Base-by-base conservation (phyloP, 257 asterid species). In the Nicotiana paniculata region DNA sequence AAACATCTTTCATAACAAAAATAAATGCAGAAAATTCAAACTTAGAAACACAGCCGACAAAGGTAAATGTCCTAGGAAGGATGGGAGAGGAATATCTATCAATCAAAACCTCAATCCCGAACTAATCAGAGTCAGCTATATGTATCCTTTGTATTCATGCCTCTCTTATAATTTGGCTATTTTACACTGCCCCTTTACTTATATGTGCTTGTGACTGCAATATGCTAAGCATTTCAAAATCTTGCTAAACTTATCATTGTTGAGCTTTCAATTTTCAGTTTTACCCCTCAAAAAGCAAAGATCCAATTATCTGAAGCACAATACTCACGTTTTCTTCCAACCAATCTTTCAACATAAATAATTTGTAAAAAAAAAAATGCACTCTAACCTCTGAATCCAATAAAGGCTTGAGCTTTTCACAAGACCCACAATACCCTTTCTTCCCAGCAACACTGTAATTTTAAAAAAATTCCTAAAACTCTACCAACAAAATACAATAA, bases 371-470 rank as follows among this genome's bases (percentile, higher is more conserved):
- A 8, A 70, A 53, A 37, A 26, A 17, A 26, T 51, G 80, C 46
- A 78, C 85, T 75, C 77, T 61, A 87, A 48, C 82, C 77, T 62
- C 79, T 62, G 74, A 87, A 80, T 68, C 18, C 85, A 88, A 82
- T 32, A 75, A 83, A 83, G 70, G 32, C n/a, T 54, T 81, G 17
- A 88, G 28, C 82, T 85, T 85, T 18, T 81, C n/a, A 61, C 66
- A 61, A 61, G 2, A 1, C 66, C 32, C 5, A 72, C 3, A 21
- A 24, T 6, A 9, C n/a, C 59, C 61, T 70, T 72, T 46, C 21
- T 46, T 6, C 3, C 24, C 35, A 72, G 37, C 39, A 70, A 53
- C 17, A 53, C 58, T 53, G 18, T 15, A 53, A 53, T 1, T 53
- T 11, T 13, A 3, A 13, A 2, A 3, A 53, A 15, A 11, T 9